A percentile compares a stretch with the other conserved stretches of the same genome.
phyloP scores from a whole-genome alignment of 176 grass and related monocot species.

The Dactylis glomerata region DNA sequence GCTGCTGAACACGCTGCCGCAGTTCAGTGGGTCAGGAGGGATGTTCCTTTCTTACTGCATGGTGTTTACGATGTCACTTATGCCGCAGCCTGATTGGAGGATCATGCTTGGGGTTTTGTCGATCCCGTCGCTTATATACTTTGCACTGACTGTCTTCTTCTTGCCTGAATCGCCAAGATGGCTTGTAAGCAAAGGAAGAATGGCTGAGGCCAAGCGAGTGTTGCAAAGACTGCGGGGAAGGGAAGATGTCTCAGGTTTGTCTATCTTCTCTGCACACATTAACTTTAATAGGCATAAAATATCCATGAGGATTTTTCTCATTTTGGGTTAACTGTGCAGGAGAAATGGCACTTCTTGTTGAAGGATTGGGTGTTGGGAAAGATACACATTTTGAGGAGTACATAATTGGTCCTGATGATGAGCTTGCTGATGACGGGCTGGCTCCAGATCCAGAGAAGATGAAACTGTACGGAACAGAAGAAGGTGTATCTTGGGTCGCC shows the following conservation, averaged over 20 bases:
- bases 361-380: conserved; percentile 76
- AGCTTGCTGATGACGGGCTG: conserved; percentile 53
- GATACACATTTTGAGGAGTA: conserved; percentile 86
- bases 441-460: conserved; percentile 65
- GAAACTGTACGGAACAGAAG: conserved; percentile 76
- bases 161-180: conserved; percentile 98
- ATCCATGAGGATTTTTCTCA: neutral
- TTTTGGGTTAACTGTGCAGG: conserved; percentile 47
- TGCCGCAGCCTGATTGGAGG: conserved; percentile 77
- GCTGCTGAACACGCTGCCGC: conserved; percentile 77
- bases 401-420: conserved; percentile 81
- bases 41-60: conserved; percentile 99
- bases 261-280: neutral
- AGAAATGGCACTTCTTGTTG: conserved; percentile 98
- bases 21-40: conserved; percentile 89
- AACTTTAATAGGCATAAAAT: neutral
- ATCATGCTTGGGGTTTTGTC: conserved; percentile 93
- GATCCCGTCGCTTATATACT: conserved; percentile 79
- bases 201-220: conserved; percentile 73
- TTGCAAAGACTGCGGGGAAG: conserved; percentile 68
- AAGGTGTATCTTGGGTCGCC: conserved; percentile 84
- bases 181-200: conserved; percentile 95
- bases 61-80: conserved; percentile 87
- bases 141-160: conserved; percentile 85
- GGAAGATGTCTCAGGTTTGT: conserved; percentile 92